phyloP scores from a whole-genome alignment of 306 rosid genomes.

The Fragaria ananassa region DNA sequence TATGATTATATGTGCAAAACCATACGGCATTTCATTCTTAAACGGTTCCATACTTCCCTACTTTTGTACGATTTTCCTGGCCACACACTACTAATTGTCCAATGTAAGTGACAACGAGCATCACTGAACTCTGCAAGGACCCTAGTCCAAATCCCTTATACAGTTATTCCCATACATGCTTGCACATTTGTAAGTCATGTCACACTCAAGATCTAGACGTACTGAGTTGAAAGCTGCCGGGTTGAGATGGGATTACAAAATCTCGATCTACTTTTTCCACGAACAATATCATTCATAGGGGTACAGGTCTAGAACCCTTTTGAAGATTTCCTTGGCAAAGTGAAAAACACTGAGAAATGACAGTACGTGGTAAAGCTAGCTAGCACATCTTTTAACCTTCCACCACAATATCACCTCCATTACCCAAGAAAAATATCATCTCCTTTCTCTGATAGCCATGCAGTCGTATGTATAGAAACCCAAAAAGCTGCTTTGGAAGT shows the following conservation, averaged over 20 bases:
- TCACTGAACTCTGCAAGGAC: too few relatives aligned
- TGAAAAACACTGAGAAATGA: background rate
- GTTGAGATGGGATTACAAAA: background rate
- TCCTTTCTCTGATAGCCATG: conserved; percentile 3
- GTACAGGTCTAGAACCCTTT: background rate
- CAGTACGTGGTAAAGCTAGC: background rate
- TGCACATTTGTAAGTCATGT: background rate
- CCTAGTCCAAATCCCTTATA: background rate
- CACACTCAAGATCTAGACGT: background rate
- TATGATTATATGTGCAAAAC: background rate
- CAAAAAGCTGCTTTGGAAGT: background rate
- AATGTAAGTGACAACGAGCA: too few relatives aligned
- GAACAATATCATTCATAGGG: background rate
- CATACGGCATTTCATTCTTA: background rate
- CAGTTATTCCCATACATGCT: background rate
- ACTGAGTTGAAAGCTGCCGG: background rate
- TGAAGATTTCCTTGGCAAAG: background rate
- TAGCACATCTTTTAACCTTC: too few relatives aligned
- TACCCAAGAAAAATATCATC: background rate
- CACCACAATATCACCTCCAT: background rate
- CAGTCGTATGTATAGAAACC: background rate
- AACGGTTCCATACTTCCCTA: background rate
- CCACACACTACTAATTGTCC: too few relatives aligned
- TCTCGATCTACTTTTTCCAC: background rate
- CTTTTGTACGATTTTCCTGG: background rate